Percentiles rank a stretch among this genome's conserved stretches.
Evolutionary conservation across 2,329 filamentous ascomycete species (phyloP).

Genomic region (Trichoderma arundinaceum): DNA sequence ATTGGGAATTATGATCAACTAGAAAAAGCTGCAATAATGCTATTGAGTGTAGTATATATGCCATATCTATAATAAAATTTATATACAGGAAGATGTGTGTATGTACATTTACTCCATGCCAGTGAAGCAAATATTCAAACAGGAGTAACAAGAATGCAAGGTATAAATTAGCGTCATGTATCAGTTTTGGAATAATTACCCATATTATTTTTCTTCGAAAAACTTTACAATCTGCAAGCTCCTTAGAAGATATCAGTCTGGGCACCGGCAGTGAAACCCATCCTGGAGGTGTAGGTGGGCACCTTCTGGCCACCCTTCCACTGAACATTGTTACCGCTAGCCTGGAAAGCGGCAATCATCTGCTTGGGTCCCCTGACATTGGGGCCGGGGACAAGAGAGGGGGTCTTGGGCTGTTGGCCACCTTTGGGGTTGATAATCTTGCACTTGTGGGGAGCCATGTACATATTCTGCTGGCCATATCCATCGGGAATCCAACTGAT

Average conservation of each 20-base stretch:
- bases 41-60: neutral
- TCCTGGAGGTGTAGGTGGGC: constrained; percentile 11
- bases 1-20: no score
- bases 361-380: constrained; percentile 18
- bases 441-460: constrained; percentile 19
- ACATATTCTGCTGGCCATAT: constrained; percentile 17
- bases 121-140: neutral
- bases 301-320: constrained; percentile 16
- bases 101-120: neutral
- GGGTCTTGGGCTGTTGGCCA: constrained; percentile 21
- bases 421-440: constrained; percentile 16
- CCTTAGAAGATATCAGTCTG: constrained; percentile 23
- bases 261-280: constrained; percentile 19
- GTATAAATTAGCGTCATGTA: no score
- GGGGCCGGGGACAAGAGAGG: neutral
- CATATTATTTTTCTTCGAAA: neutral
- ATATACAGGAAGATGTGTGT: neutral
- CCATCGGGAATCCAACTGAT: constrained; percentile 9
- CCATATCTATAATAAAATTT: neutral
- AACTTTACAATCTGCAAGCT: neutral
- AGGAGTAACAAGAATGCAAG: neutral
- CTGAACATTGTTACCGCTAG: constrained; percentile 10
- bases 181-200: neutral
- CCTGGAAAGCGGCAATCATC: constrained; percentile 25
- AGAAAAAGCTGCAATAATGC: neutral